Evolutionary conservation across 139 green algal genomes (phyloP).

Genomic region (Chlorella sorokiniana): DNA sequence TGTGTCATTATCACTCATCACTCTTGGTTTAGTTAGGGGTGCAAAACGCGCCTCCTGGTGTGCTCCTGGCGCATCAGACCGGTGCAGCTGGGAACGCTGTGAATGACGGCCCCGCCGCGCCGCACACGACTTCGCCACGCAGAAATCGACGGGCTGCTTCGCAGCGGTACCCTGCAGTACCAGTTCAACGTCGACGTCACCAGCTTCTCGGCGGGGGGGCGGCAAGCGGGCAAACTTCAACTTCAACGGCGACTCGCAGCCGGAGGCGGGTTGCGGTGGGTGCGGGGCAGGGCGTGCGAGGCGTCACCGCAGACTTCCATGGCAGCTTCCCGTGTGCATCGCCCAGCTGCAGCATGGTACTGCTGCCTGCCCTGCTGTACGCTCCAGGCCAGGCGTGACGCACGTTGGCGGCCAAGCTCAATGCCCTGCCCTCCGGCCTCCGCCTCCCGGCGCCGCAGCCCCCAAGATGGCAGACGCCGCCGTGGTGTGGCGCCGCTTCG

Average conservation of each 20-base stretch:
- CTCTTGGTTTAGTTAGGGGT: too few relatives aligned
- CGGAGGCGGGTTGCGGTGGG: neutral
- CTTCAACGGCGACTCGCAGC: slow-evolving; percentile 36
- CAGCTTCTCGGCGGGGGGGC: slow-evolving; percentile 13
- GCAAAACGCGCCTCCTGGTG: too few relatives aligned
- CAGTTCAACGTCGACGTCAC: slow-evolving; percentile 72
- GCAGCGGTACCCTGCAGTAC: slow-evolving; percentile 53
- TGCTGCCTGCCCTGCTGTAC: neutral
- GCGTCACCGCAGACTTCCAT: too few relatives aligned
- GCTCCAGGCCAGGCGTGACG: too few relatives aligned
- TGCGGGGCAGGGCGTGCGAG: too few relatives aligned
- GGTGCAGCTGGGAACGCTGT: neutral
- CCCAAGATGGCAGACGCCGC: slow-evolving; percentile 52
- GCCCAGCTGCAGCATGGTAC: neutral
- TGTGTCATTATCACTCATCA: neutral
- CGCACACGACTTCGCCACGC: neutral
- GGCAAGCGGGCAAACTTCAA: slow-evolving; percentile 60
- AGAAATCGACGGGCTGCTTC: slow-evolving; percentile 54
- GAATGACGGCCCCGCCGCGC: neutral
- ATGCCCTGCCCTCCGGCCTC: neutral
- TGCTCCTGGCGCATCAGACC: too few relatives aligned
- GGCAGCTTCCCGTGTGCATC: too few relatives aligned
- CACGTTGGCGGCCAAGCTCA: neutral
- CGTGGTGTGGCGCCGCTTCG: slow-evolving; percentile 59
- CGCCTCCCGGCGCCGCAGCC: neutral